Conservation (phyloP, 148 eudicot species). For the Fallopia convolvulus region DNA sequence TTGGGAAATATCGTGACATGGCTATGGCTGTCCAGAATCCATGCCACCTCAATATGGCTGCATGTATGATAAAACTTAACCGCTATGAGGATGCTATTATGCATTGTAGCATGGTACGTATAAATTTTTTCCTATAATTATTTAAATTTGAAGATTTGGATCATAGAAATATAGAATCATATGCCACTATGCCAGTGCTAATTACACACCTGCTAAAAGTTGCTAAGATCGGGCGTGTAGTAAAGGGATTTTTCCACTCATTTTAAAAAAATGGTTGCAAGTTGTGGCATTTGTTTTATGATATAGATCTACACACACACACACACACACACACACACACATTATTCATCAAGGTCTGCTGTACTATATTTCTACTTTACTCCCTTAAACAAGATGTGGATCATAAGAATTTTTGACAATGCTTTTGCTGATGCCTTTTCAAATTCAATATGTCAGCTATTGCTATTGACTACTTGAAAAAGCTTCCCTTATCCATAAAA, state of each 20-base stretch:
- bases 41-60: conserved; percentile 95
- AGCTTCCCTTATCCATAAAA: too few species aligned
- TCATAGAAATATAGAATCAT: neutral
- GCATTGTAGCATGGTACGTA: conserved; percentile 80
- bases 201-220: neutral
- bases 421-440: neutral
- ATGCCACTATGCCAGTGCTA: neutral
- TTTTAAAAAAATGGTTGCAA: neutral
- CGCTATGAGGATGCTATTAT: conserved; percentile 84
- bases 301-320: too few species aligned
- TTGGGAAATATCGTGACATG: conserved; percentile 92
- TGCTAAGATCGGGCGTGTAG: neutral
- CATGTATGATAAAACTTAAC: conserved; percentile 77
- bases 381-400: neutral
- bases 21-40: conserved; percentile 97
- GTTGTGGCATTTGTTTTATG: too few species aligned
- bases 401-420: neutral
- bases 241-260: too few species aligned
- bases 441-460: neutral
- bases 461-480: too few species aligned
- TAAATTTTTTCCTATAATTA: conserved; percentile 2
- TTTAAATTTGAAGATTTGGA: neutral
- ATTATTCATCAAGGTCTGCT: neutral
- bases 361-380: neutral
- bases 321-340: too few species aligned